Conservation (phyloP, 1,139 yeast genomes). For the Schwanniomyces etchellsii region DNA sequence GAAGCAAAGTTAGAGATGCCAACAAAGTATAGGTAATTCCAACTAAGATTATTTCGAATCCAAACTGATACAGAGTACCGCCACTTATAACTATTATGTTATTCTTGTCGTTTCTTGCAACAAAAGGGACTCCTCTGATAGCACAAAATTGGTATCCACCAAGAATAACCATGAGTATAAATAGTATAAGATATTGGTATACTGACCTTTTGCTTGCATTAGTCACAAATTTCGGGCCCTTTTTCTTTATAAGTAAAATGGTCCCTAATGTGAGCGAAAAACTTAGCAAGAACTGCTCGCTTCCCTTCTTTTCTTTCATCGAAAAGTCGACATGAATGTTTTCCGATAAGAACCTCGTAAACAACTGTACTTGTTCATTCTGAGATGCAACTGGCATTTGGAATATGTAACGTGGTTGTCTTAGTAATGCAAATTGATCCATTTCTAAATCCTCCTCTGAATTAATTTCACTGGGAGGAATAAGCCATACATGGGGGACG, state of each 20-base stretch:
- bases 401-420: constrained; percentile 28
- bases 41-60: constrained; percentile 54
- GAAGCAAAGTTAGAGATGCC: no score
- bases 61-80: constrained; percentile 63
- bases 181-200: constrained; percentile 33
- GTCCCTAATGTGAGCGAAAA: constrained; percentile 40
- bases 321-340: constrained; percentile 36
- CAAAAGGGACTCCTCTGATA: constrained; percentile 55
- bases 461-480: constrained; percentile 42
- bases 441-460: constrained; percentile 11
- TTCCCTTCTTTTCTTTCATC: constrained; percentile 38
- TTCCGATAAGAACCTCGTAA: constrained; percentile 50
- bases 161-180: constrained; percentile 36
- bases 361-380: constrained; percentile 32
- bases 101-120: constrained; percentile 47
- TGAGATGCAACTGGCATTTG: constrained; percentile 21
- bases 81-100: constrained; percentile 54
- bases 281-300: constrained; percentile 36
- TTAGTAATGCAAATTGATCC: constrained; percentile 21
- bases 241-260: constrained; percentile 46
- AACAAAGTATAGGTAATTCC: constrained; percentile 43
- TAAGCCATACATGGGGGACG: constrained; percentile 62
- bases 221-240: constrained; percentile 32
- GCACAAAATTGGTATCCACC: constrained; percentile 64
- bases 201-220: constrained; percentile 25